Conservation (phyloP, 805 yeast species). For the Lachancea nothofagi region DNA sequence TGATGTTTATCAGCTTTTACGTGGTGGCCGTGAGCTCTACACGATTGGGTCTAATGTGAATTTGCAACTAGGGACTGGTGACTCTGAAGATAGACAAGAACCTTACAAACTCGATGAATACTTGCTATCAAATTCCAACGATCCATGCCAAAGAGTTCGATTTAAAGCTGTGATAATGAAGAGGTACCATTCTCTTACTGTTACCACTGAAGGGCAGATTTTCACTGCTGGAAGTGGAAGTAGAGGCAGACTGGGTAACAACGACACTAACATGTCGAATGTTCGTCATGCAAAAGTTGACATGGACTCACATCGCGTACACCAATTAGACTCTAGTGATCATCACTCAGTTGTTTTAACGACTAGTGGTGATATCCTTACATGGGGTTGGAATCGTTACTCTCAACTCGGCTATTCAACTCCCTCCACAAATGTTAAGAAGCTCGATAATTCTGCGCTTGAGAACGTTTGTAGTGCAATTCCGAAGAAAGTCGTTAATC, state of each 20-base stretch:
- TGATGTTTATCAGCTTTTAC: not conserved
- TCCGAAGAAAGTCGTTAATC: slow-evolving; percentile 24
- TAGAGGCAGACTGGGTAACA: slow-evolving; percentile 67
- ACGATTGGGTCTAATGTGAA: slow-evolving; percentile 61
- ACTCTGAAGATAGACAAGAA: slow-evolving; percentile 45
- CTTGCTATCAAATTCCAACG: slow-evolving; percentile 19
- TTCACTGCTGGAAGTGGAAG: slow-evolving; percentile 63
- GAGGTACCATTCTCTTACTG: slow-evolving; percentile 57
- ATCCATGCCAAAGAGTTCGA: slow-evolving; percentile 34
- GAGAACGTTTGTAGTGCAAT: slow-evolving; percentile 21
- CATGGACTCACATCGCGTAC: slow-evolving; percentile 33
- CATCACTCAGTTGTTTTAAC: slow-evolving; percentile 64
- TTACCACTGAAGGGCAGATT: slow-evolving; percentile 50
- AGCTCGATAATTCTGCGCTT: slow-evolving; percentile 22
- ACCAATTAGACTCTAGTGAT: slow-evolving; percentile 47
- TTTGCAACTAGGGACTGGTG: slow-evolving; percentile 62
- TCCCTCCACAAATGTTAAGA: slow-evolving; percentile 20
- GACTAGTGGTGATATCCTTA: slow-evolving; percentile 45
- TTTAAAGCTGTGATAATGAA: slow-evolving; percentile 48
- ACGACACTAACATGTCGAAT: slow-evolving; percentile 35
- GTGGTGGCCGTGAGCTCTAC: slow-evolving; percentile 23
- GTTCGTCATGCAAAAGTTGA: slow-evolving; percentile 42
- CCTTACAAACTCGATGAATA: slow-evolving; percentile 39
- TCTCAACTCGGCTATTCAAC: slow-evolving; percentile 59
- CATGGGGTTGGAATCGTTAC: slow-evolving; percentile 75